Evolutionary conservation across 306 rosid species (phyloP).

Genomic region (Cucurbita argyrosperma): DNA sequence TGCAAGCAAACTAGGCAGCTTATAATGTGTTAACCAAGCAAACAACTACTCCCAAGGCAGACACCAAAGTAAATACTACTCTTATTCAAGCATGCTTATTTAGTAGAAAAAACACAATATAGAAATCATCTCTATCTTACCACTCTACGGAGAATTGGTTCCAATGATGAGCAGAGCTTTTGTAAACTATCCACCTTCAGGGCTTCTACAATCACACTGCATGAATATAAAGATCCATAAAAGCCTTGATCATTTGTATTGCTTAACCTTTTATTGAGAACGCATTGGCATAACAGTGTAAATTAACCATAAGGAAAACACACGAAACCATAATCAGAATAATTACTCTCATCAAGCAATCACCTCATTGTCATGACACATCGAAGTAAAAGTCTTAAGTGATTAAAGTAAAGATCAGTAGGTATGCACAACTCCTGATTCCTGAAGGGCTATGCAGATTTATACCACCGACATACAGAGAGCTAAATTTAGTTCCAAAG

Average conservation of each 20-base stretch:
- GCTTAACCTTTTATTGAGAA: neutral
- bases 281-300: neutral
- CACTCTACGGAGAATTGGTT: conserved; percentile 74
- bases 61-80: neutral
- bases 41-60: neutral
- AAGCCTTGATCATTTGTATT: neutral
- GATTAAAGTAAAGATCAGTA: neutral
- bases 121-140: conserved; percentile 28
- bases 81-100: neutral
- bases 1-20: neutral
- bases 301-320: neutral
- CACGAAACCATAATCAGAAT: neutral
- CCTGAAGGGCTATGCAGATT: neutral
- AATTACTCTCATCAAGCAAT: neutral
- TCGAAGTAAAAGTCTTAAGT: neutral
- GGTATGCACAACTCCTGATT: neutral
- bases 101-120: neutral
- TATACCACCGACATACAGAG: neutral
- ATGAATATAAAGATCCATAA: conserved; percentile 7
- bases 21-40: neutral
- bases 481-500: neutral
- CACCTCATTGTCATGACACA: neutral
- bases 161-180: conserved; percentile 67
- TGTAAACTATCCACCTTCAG: conserved; percentile 76
- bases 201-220: conserved; percentile 74